phyloP scores from a whole-genome alignment of 805 yeast species.

The Suhomyces emberorum region DNA sequence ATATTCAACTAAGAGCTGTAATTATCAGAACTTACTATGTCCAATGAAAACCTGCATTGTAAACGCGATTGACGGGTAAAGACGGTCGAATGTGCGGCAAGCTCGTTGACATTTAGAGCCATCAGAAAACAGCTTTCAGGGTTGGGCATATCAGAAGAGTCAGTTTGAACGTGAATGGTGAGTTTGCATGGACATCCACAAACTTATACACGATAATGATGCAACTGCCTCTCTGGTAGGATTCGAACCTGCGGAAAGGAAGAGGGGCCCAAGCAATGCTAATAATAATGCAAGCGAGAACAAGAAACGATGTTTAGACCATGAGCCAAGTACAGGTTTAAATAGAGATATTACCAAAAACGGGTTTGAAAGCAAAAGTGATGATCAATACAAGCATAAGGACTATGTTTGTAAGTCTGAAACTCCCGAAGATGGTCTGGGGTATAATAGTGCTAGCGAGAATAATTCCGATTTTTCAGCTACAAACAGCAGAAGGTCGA shows the following conservation, averaged over 20 bases:
- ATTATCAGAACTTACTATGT: slow-evolving; percentile 4
- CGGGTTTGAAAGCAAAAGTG: too few relatives aligned
- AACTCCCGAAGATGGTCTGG: background rate
- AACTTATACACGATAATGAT: background rate
- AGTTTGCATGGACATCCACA: slow-evolving; percentile 1
- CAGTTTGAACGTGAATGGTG: background rate
- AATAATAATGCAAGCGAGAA: too few relatives aligned
- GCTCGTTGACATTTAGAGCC: background rate
- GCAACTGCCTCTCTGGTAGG: background rate
- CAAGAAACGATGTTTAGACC: too few relatives aligned
- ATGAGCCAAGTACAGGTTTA: too few relatives aligned
- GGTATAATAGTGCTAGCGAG: background rate
- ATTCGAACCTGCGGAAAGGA: background rate
- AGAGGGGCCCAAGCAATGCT: background rate
- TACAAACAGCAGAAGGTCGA: slow-evolving; percentile 1
- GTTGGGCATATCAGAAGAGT: background rate
- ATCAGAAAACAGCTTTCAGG: background rate
- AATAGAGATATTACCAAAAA: too few relatives aligned
- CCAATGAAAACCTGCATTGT: slow-evolving; percentile 3
- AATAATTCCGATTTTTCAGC: slow-evolving; percentile 1
- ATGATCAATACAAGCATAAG: too few relatives aligned
- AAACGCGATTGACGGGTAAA: background rate
- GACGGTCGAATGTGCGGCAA: background rate
- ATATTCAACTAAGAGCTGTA: slow-evolving; percentile 1
- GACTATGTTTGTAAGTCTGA: too few relatives aligned